A percentile compares a stretch with the other conserved stretches of the same genome.
These are phyloP conservation scores for Francoa sonchifolia DNA, from an alignment of 441 rosid species.

Conservation along the genomic window DNA sequence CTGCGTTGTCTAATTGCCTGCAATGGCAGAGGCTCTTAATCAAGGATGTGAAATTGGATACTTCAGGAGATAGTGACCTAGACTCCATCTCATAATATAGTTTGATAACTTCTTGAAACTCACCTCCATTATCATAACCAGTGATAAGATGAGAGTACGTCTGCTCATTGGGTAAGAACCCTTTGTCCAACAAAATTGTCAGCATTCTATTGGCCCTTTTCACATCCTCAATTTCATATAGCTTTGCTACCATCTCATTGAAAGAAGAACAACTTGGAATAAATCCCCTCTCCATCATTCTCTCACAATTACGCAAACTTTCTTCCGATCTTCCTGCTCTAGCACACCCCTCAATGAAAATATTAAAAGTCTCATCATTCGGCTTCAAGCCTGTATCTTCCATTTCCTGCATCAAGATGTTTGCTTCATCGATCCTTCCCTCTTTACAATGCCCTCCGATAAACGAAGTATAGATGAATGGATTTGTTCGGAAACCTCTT, in stretches of 20 bases:
- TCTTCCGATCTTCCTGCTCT: constrained; percentile 31
- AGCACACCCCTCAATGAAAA: constrained; percentile 37
- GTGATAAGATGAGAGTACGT: constrained; percentile 40
- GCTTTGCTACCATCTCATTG: constrained; percentile 36
- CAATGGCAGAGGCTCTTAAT: constrained; percentile 30
- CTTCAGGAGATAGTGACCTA: constrained; percentile 29
- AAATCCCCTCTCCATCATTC: constrained; percentile 37
- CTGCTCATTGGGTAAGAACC: constrained; percentile 34
- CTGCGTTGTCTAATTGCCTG: constrained; percentile 44
- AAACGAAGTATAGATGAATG: constrained; percentile 44
- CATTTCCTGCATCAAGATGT: constrained; percentile 38
- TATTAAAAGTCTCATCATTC: constrained; percentile 45
- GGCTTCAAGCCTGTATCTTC: constrained; percentile 32
- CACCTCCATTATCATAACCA: constrained; percentile 32
- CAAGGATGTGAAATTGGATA: constrained; percentile 24
- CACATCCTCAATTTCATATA: constrained; percentile 26
- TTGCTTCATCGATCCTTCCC: constrained; percentile 37
- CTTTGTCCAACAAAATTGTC: constrained; percentile 38
- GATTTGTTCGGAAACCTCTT: constrained; percentile 50
- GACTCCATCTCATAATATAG: constrained; percentile 61
- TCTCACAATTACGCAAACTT: constrained; percentile 30
- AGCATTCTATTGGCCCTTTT: constrained; percentile 33
- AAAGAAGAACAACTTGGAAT: constrained; percentile 37
- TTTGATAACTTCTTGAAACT: constrained; percentile 43
- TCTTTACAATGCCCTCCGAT: constrained; percentile 29